phyloP scores from a whole-genome alignment of 2,329 filamentous ascomycete species.

The Neonectria ditissima region DNA sequence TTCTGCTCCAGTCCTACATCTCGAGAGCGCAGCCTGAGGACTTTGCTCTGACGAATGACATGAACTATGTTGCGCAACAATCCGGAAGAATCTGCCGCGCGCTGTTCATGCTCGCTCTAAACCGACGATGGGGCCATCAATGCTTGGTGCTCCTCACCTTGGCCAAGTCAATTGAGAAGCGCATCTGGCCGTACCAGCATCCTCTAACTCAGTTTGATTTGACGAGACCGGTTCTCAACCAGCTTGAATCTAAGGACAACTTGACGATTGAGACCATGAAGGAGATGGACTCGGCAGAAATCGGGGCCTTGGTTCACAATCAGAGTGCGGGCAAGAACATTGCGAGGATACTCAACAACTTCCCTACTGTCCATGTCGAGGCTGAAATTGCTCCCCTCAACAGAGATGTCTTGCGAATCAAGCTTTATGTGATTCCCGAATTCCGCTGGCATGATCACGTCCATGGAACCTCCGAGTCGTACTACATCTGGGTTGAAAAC shows the following conservation, averaged over 20 bases:
- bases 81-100: constrained; percentile 93
- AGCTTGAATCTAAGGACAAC: constrained; percentile 84
- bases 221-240: constrained; percentile 82
- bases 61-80: constrained; percentile 95
- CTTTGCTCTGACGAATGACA: constrained; percentile 92
- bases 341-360: constrained; percentile 84
- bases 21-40: constrained; percentile 89
- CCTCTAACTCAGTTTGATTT: constrained; percentile 96
- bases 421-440: constrained; percentile 86
- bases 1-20: constrained; percentile 93
- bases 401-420: constrained; percentile 91
- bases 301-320: constrained; percentile 92
- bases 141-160: constrained; percentile 91
- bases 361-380: constrained; percentile 91
- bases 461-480: constrained; percentile 94
- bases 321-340: constrained; percentile 87
- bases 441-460: constrained; percentile 95
- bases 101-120: constrained; percentile 96
- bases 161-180: constrained; percentile 97
- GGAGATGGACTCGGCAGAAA: constrained; percentile 93
- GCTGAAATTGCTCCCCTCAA: constrained; percentile 96
- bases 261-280: constrained; percentile 84
- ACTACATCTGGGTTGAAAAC: constrained; percentile 99
- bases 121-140: constrained; percentile 94
- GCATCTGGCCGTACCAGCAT: constrained; percentile 94